Evolutionary conservation across 345 rosid genomes (phyloP), one percentile per base, ranked within the genome.

Genomic region (Hypericum androsaemum): DNA sequence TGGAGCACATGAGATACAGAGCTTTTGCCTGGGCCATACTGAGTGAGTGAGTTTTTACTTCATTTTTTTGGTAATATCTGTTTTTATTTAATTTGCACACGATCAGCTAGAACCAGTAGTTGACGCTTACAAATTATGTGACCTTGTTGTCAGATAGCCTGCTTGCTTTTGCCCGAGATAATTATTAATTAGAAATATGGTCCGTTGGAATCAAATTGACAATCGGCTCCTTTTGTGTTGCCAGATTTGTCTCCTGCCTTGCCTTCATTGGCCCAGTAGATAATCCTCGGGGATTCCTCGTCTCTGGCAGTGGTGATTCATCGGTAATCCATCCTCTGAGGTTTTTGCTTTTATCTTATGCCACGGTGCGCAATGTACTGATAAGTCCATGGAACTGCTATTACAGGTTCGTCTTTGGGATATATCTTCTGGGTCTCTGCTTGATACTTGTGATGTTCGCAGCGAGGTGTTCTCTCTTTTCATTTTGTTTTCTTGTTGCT

Each of bases 221-320:
- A 1, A 4, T 22, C 32, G 32, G 4, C 4, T 22, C 32, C 32
- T 22, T 4, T 22, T 60, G 12, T 43, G 58, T 61, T 63, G 43
- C 47, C 71, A 92, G 97, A 68, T 92, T 81, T 68, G 80, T 92
- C 38, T 77, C 94, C 38, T 78, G 94, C 77, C 77, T 80, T 41
- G 73, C 88, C 54, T 92, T 92, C 70, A 40, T 85, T 62, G 36
- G 56, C 70, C 54, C 71, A 22, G 70, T 57, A 52, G 86, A 81
- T 61, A 63, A 53, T 57, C 68, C 78, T 16, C 78, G 75, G 37
- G 88, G 80, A 47, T 73, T 75, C 60, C 98, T 92, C 64, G 73
- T 88, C 62, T 88, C 98, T 52, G 97, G 97, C 61, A 78, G 98
- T 56, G 95, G 97, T 46, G 97, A 92, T 79, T 85, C 94, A 59